Conservation (phyloP, 2,329 filamentous ascomycete genomes). For the Aspergillus sp. region DNA sequence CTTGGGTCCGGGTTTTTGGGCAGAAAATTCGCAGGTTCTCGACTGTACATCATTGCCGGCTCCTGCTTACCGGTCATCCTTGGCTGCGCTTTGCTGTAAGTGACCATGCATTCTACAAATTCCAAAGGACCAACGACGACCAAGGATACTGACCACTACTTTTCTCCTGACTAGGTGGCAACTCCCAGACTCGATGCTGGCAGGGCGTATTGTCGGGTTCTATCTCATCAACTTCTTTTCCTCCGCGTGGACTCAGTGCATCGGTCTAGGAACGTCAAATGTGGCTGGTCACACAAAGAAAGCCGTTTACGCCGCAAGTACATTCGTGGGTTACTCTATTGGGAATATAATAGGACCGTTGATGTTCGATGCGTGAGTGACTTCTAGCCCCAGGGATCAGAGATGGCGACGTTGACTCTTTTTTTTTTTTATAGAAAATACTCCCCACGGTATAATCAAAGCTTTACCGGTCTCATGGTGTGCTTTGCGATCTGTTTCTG, state of each 20-base stretch:
- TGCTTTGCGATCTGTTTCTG: too few relatives aligned
- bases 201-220: slow-evolving; percentile 9
- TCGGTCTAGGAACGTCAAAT: slow-evolving; percentile 12
- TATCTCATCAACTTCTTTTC: slow-evolving; percentile 12
- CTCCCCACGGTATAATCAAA: too few relatives aligned
- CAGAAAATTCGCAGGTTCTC: slow-evolving; percentile 2
- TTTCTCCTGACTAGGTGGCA: slow-evolving; percentile 7
- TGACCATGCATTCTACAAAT: too few relatives aligned
- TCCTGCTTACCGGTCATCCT: slow-evolving; percentile 12
- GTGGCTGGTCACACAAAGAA: slow-evolving; percentile 16
- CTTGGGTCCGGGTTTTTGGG: slow-evolving; percentile 12
- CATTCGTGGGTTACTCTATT: slow-evolving; percentile 12
- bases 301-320: slow-evolving; percentile 10
- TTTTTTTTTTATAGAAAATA: too few relatives aligned
- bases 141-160: background rate
- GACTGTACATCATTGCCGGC: slow-evolving; percentile 6
- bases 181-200: slow-evolving; percentile 5
- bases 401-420: too few relatives aligned
- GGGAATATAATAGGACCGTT: slow-evolving; percentile 14
- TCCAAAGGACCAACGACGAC: too few relatives aligned
- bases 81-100: slow-evolving; percentile 9
- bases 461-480: too few relatives aligned
- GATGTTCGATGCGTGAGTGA: slow-evolving; percentile 9
- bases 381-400: too few relatives aligned
- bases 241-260: slow-evolving; percentile 13